Evolutionary conservation across 2,329 filamentous ascomycete genomes (phyloP).

Genomic region (Fusarium beomiforme): DNA sequence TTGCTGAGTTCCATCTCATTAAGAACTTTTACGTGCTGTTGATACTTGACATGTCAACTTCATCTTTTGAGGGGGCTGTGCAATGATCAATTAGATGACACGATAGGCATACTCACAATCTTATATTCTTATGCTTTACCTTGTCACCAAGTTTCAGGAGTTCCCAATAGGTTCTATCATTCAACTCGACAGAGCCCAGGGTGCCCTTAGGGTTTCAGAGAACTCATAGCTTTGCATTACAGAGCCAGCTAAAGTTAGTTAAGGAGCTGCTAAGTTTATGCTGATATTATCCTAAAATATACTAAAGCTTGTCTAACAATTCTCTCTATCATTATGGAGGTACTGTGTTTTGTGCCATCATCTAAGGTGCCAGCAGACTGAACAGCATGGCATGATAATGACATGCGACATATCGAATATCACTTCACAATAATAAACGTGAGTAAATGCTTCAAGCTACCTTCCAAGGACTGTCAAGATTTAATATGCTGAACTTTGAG

Average conservation of each 20-base stretch:
- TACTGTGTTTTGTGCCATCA: too few relatives aligned
- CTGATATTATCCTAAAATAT: too few relatives aligned
- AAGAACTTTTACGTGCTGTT: background rate
- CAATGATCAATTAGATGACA: background rate
- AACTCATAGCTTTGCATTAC: too few relatives aligned
- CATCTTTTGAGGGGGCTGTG: background rate
- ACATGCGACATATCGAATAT: constrained; percentile 11
- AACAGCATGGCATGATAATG: background rate
- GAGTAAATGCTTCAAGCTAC: background rate
- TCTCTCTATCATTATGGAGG: too few relatives aligned
- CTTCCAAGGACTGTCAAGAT: background rate
- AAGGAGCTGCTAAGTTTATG: too few relatives aligned
- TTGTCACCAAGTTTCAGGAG: background rate
- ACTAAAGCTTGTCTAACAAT: too few relatives aligned
- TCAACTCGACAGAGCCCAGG: background rate
- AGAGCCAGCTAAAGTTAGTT: background rate
- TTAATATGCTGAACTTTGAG: background rate
- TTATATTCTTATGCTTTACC: background rate
- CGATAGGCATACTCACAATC: background rate
- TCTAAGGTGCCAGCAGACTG: background rate
- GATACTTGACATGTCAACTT: background rate
- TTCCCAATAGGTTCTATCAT: background rate
- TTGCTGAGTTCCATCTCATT: background rate
- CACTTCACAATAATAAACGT: background rate
- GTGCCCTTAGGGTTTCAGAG: too few relatives aligned